phyloP scores from a whole-genome alignment of 1,139 yeast species.

The Diutina mesorugosa region DNA sequence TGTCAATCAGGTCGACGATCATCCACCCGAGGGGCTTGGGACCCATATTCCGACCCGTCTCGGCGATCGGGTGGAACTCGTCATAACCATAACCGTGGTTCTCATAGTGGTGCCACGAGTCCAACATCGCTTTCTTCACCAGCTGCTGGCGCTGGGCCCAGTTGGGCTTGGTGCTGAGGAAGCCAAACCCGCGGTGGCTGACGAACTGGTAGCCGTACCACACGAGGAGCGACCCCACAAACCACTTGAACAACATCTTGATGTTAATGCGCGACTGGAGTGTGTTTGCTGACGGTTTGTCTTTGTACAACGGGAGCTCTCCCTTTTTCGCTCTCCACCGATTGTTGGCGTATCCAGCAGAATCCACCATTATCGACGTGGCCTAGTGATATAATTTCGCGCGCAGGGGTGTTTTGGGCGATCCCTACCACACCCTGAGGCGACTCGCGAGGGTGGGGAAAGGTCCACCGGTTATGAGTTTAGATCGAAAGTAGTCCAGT shows the following conservation, averaged over 20 bases:
- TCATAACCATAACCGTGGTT: conserved; percentile 78
- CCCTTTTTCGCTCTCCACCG: conserved; percentile 9
- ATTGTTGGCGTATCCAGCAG: background rate
- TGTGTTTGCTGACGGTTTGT: background rate
- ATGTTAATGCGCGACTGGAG: background rate
- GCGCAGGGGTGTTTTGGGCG: background rate
- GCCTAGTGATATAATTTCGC: background rate
- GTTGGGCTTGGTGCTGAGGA: conserved; percentile 7
- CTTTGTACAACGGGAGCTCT: conserved; percentile 2
- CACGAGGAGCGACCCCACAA: conserved; percentile 23
- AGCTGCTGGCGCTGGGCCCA: conserved; percentile 28
- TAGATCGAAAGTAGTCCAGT: too few species aligned
- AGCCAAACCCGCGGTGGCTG: conserved; percentile 4
- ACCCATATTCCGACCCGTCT: conserved; percentile 66
- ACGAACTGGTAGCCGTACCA: conserved; percentile 16
- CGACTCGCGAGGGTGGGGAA: background rate
- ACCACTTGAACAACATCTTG: conserved; percentile 30
- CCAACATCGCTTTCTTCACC: conserved; percentile 53
- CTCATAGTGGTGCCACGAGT: conserved; percentile 72
- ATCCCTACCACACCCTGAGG: background rate
- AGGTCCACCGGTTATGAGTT: background rate
- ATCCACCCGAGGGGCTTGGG: conserved; percentile 88
- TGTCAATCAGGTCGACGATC: conserved; percentile 81
- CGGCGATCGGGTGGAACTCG: conserved; percentile 45
- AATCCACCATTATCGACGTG: background rate